Evolutionary conservation across 1,284 basidiomycete species (phyloP), one percentile per base, ranked within the genome.

Genomic region (Heterobasidion parviporum): DNA sequence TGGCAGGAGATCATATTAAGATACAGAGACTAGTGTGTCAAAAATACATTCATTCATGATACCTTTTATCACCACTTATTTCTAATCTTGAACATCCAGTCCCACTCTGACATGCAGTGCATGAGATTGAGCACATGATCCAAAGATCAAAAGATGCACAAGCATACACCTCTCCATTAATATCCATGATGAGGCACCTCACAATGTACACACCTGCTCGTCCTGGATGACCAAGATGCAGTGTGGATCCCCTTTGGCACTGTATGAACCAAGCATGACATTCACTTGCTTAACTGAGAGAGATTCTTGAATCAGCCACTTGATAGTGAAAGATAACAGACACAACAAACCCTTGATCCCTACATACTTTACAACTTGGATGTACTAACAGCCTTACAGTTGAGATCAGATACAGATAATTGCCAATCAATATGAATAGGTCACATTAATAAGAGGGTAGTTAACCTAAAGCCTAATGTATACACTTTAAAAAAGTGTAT

Each of bases 261-360:
- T 86, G 68, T 91, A 94, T 2, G 90, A 93, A 33, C 92, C 93
- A 38, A 94, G 80, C 93, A 95, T 95, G 65, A 90, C 81, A 64
- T 94, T 92, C 65, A 92, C 69, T 70, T 89, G 93, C 69, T 93
- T 92, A 62, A 93, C 92, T 91, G 2, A 18, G 18, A 64, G 8
- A 50, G 43, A 12, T 54, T 9, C 9, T 32, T 9, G 34, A 34
- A 16, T 33, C 43, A 45, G 8, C 20, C 6, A 41, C 49, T 52
- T 26, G 51, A 50, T 55, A 45, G 49, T 52, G 50, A 50, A 55
- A 50, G 36, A 4, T 16, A 32, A 32, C 18, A 18, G 18, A 15
- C 9, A 34, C 32, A 26, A 54, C 64, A 59, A 58, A 88, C 89
- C 86, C 71, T 71, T 81, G 35, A 93, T 54, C 34, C 88, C 85